Percentiles rank a stretch among this genome's conserved stretches.
These are phyloP conservation scores for Xylaria sp. DNA, from an alignment of 2,329 filamentous ascomycete species.

Conservation along the genomic window DNA sequence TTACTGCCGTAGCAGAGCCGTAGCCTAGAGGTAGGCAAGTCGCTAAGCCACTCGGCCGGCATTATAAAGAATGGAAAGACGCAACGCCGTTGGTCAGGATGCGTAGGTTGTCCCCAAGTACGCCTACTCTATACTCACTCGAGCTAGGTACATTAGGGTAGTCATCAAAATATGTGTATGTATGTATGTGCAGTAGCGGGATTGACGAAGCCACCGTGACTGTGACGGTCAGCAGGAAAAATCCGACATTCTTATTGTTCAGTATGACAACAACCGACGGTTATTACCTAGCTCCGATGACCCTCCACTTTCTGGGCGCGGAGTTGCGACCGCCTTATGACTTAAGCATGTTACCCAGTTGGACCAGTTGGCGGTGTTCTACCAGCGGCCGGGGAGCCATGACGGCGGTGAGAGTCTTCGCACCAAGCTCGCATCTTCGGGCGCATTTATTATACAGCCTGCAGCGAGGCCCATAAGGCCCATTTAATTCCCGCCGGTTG, in stretches of 20 bases:
- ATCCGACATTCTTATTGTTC: slow-evolving; percentile 36
- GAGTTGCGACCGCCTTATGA: slow-evolving; percentile 45
- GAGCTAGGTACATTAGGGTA: slow-evolving; percentile 4
- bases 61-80: slow-evolving; percentile 18
- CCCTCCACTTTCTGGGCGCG: slow-evolving; percentile 37
- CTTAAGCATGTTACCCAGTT: slow-evolving; percentile 39
- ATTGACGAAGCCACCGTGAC: slow-evolving; percentile 35
- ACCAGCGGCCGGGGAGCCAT: slow-evolving; percentile 8
- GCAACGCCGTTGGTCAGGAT: slow-evolving; percentile 15
- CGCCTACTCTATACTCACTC: slow-evolving; percentile 4
- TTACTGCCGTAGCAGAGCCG: background rate
- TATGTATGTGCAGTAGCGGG: slow-evolving; percentile 32
- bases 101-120: background rate
- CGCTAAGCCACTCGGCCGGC: slow-evolving; percentile 28
- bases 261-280: slow-evolving; percentile 21
- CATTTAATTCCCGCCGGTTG: slow-evolving; percentile 29
- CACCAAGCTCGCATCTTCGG: slow-evolving; percentile 35
- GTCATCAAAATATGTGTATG: slow-evolving; percentile 23
- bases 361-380: background rate
- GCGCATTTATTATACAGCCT: slow-evolving; percentile 37
- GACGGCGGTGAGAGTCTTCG: slow-evolving; percentile 35
- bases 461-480: slow-evolving; percentile 23
- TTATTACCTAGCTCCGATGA: slow-evolving; percentile 45
- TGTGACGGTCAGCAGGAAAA: slow-evolving; percentile 38
- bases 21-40: slow-evolving; percentile 1